Percentiles rank a stretch among this genome's conserved stretches.
Evolutionary conservation across 768 basidiomycete genomes (phyloP).

Genomic region (Collybia sp.): DNA sequence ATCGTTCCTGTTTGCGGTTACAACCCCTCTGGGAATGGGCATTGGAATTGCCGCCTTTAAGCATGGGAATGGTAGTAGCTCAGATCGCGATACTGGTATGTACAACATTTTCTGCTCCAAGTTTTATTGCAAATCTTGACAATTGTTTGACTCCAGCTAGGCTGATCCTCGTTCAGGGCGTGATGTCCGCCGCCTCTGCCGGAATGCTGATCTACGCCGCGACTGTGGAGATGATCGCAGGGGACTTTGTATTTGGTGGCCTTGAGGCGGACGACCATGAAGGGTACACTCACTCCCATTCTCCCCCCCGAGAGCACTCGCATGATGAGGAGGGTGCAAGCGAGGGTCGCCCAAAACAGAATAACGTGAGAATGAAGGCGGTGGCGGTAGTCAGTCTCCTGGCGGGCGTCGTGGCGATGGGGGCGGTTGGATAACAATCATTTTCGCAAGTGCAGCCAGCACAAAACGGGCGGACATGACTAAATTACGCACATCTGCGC

Average conservation of each 20-base stretch:
- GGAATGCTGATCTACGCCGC: constrained; percentile 83
- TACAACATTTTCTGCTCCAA: constrained; percentile 12
- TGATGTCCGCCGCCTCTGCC: constrained; percentile 79
- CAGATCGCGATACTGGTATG: constrained; percentile 14
- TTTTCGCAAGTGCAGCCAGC: too few relatives aligned
- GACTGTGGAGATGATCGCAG: constrained; percentile 84
- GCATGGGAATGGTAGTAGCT: constrained; percentile 17
- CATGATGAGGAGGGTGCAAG: constrained; percentile 17
- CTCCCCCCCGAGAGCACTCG: constrained; percentile 3
- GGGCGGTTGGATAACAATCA: constrained; percentile 34
- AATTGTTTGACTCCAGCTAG: constrained; percentile 24
- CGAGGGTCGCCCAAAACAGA: constrained; percentile 4
- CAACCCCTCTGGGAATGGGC: constrained; percentile 66
- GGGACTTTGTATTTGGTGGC: constrained; percentile 78
- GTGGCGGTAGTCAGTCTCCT: constrained; percentile 58
- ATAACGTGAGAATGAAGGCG: constrained; percentile 12
- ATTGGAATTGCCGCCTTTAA: constrained; percentile 49
- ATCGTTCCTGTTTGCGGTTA: constrained; percentile 64
- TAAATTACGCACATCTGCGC: too few relatives aligned
- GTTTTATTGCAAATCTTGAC: background rate
- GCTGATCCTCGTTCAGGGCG: constrained; percentile 58
- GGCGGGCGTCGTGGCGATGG: constrained; percentile 62
- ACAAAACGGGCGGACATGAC: too few relatives aligned
- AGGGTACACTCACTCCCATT: constrained; percentile 16
- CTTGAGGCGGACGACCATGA: constrained; percentile 26